These are phyloP conservation scores for Sordariomycetes sp. DNA, from an alignment of 2,329 filamentous ascomycete species.

Conservation along the genomic window DNA sequence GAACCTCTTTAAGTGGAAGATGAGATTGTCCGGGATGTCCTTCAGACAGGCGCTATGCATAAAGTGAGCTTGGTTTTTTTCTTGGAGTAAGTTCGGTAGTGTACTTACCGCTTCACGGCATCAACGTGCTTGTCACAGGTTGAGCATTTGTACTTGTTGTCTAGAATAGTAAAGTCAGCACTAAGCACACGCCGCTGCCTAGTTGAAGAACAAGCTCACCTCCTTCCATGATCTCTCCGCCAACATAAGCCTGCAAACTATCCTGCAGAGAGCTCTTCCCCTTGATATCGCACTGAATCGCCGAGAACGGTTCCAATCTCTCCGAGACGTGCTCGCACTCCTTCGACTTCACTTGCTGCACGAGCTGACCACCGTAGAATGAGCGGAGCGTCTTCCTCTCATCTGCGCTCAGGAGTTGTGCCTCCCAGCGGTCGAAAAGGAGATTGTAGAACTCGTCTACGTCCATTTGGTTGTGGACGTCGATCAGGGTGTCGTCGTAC, in stretches of 20 bases:
- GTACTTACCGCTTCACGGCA: slow-evolving; percentile 65
- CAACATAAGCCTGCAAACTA: slow-evolving; percentile 87
- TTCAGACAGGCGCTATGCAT: slow-evolving; percentile 68
- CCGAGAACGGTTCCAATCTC: slow-evolving; percentile 77
- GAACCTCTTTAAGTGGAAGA: slow-evolving; percentile 87
- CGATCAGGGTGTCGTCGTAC: slow-evolving; percentile 71
- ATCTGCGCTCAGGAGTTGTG: slow-evolving; percentile 55
- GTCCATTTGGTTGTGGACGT: slow-evolving; percentile 89
- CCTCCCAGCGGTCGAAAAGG: slow-evolving; percentile 82
- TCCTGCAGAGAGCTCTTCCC: slow-evolving; percentile 75
- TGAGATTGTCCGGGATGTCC: slow-evolving; percentile 83
- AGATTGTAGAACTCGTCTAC: slow-evolving; percentile 97
- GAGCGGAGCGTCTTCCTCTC: slow-evolving; percentile 62
- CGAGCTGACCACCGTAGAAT: slow-evolving; percentile 83
- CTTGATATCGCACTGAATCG: slow-evolving; percentile 92
- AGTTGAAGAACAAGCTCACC: slow-evolving; percentile 24
- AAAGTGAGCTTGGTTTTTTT: slow-evolving; percentile 1
- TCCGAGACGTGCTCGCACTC: slow-evolving; percentile 93
- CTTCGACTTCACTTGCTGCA: slow-evolving; percentile 91
- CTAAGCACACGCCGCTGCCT: not conserved
- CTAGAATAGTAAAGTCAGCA: slow-evolving; percentile 25
- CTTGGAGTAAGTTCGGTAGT: not conserved
- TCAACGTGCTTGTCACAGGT: slow-evolving; percentile 81
- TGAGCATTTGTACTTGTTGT: slow-evolving; percentile 97
- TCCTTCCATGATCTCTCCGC: slow-evolving; percentile 92